Base-by-base conservation (phyloP, 169 alveolate species). In the Cryptosporidium sp. region DNA sequence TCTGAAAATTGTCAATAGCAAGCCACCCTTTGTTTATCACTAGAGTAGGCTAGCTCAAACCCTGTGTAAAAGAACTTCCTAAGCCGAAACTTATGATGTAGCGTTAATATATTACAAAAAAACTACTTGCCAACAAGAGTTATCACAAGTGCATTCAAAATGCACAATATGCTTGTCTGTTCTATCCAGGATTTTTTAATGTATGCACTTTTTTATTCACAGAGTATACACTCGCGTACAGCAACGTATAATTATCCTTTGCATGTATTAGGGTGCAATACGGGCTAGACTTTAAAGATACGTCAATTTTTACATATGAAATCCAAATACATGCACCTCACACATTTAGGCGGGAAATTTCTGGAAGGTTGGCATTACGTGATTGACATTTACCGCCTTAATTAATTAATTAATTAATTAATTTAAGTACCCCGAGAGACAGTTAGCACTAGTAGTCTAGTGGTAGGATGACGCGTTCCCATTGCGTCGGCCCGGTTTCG, bases 401-500 rank as follows among this genome's bases (percentile, higher is more conserved):
- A 21, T 4, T 55, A 55, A 55, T 26, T 55, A 55, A n/a, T 26
- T 55, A 55, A n/a, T 26, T 55, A 55, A n/a, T 55, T 55, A 55
- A 55, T 55, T 18, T 21, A 9, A n/a, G 21, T 5, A 21, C 1
- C 0, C n/a, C 7, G 12, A 1, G 18, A 21, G 33, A 23, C 67
- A 12, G 67, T 55, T 26, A 55, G 67, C 67, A 55, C 67, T 55
- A 71, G 85, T 71, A 71, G 85, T 71, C 85, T 71, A 71, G 85
- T 71, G 85, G 85, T 71, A 71, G 85, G 85, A 71, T 71, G 69
- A 71, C 85, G 85, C 85, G 85, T 71, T 71, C 85, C 85, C 85
- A 71, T 71, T 71, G 85, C 85, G 85, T 71, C 69, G 85, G 85
- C 85, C 85, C 85, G 85, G 85, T 71, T 71, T 71, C 85, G 85